Percentiles rank a stretch among this genome's conserved stretches.
Evolutionary conservation across 768 basidiomycete species (phyloP).

Genomic region (Calvatia gigantea): DNA sequence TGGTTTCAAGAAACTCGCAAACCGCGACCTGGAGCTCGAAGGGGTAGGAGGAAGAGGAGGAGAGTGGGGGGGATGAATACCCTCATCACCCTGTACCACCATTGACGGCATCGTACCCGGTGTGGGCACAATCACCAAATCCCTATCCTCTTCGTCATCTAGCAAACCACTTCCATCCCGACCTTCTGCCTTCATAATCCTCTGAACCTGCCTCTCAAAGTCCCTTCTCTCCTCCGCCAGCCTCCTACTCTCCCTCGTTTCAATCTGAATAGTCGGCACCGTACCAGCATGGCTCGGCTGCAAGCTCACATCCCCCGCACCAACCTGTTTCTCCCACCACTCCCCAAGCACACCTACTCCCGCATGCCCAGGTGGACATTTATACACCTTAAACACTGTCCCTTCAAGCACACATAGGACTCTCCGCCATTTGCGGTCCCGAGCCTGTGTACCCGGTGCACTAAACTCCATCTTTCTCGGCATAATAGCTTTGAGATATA

Average conservation of each 20-base stretch:
- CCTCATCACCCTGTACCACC: not conserved
- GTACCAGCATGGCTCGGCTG: slow-evolving; percentile 15
- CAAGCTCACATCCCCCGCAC: slow-evolving; percentile 56
- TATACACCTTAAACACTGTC: slow-evolving; percentile 81
- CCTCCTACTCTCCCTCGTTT: slow-evolving; percentile 18
- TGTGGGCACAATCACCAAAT: not conserved
- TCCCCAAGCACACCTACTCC: slow-evolving; percentile 56
- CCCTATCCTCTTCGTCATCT: slow-evolving; percentile 14
- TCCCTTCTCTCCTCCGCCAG: slow-evolving; percentile 17
- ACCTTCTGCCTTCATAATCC: slow-evolving; percentile 21
- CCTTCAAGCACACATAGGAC: slow-evolving; percentile 90
- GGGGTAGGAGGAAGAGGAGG: not conserved
- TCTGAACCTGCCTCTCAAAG: slow-evolving; percentile 17
- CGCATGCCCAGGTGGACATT: slow-evolving; percentile 36
- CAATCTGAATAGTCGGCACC: slow-evolving; percentile 18
- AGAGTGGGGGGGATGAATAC: not conserved
- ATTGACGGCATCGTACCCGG: not conserved
- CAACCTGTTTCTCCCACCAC: slow-evolving; percentile 79
- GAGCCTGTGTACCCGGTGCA: slow-evolving; percentile 79
- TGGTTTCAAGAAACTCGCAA: slow-evolving; percentile 43
- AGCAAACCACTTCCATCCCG: slow-evolving; percentile 18
- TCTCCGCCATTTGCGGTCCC: slow-evolving; percentile 89
- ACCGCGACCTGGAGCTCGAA: slow-evolving; percentile 29
- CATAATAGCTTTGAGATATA: slow-evolving; percentile 79
- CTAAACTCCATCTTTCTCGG: slow-evolving; percentile 93